Percentiles rank a stretch among this genome's conserved stretches.
Evolutionary conservation across 1,284 basidiomycete genomes (phyloP).

Genomic region (Sporisorium scitamineum): DNA sequence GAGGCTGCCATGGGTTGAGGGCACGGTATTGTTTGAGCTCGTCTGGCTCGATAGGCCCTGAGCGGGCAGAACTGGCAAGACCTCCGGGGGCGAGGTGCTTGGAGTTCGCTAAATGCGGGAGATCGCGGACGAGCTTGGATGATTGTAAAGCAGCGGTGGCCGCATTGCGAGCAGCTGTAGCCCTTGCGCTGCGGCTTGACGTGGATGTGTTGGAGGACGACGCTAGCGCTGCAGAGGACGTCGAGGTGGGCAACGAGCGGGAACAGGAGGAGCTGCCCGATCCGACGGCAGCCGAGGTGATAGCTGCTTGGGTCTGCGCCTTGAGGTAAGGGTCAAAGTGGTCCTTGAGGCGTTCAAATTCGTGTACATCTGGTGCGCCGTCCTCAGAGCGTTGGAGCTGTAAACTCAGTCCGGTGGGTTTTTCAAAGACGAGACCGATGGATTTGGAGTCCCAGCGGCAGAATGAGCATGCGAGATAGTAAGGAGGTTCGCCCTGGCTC

Average conservation of each 20-base stretch:
- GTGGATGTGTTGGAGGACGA: conserved; percentile 4
- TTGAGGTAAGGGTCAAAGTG: conserved; percentile 57
- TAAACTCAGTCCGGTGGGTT: conserved; percentile 85
- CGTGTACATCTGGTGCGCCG: conserved; percentile 43
- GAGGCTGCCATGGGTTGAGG: conserved; percentile 42
- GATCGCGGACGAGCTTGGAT: conserved; percentile 55
- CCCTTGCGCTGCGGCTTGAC: conserved; percentile 22
- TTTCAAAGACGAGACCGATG: conserved; percentile 91
- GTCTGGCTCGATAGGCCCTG: conserved; percentile 37
- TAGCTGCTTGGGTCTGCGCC: conserved; percentile 39
- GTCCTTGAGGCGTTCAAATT: conserved; percentile 54
- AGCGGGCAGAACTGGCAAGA: conserved; percentile 5
- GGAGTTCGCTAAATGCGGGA: conserved; percentile 41
- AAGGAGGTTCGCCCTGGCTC: conserved; percentile 82
- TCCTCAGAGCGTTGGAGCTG: conserved; percentile 51
- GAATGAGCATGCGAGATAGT: conserved; percentile 88
- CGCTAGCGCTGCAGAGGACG: background rate
- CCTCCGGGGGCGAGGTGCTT: conserved; percentile 12
- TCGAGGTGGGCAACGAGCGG: conserved; percentile 9
- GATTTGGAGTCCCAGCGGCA: conserved; percentile 95
- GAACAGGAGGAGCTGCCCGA: conserved; percentile 23
- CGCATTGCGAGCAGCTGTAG: conserved; percentile 35
- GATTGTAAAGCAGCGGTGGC: conserved; percentile 38
- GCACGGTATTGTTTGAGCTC: conserved; percentile 51
- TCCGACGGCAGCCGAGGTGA: conserved; percentile 38